phyloP scores from a whole-genome alignment of 2,329 filamentous ascomycete species.

The Colletotrichum graminicola region DNA sequence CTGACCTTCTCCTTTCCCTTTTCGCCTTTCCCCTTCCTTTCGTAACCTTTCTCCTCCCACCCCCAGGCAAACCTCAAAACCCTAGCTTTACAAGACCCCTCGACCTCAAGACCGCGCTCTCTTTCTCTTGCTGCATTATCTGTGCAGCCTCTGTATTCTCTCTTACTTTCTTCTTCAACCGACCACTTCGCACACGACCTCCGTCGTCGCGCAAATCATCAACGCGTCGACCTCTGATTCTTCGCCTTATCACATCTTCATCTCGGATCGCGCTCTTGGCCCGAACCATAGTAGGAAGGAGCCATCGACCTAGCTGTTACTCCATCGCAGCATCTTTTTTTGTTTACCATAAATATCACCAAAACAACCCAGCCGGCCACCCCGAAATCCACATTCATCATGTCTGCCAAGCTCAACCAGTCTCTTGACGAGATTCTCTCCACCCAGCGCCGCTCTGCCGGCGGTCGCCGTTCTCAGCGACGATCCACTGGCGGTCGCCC shows the following conservation, averaged over 20 bases:
- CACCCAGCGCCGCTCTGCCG: conserved; percentile 73
- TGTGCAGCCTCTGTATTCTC: conserved; percentile 30
- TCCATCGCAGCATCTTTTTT: conserved; percentile 15
- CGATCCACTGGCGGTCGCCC: conserved; percentile 66
- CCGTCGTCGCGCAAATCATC: conserved; percentile 23
- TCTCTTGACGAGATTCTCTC: conserved; percentile 98
- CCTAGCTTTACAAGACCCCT: conserved; percentile 4
- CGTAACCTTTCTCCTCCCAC: conserved; percentile 28
- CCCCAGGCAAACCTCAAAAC: conserved; percentile 27
- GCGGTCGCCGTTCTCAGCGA: conserved; percentile 63
- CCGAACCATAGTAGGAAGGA: conserved; percentile 9
- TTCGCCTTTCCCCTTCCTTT: conserved; percentile 29
- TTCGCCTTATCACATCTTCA: conserved; percentile 14
- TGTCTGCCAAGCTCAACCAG: conserved; percentile 97
- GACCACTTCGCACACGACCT: conserved; percentile 20
- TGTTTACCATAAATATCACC: neutral
- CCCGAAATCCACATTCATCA: conserved; percentile 58
- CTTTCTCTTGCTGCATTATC: conserved; percentile 19
- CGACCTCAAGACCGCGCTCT: conserved; percentile 17
- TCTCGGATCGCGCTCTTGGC: conserved; percentile 26
- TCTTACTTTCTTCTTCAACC: conserved; percentile 7
- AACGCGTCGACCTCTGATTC: conserved; percentile 32
- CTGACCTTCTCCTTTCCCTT: conserved; percentile 39
- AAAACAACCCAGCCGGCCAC: conserved; percentile 1
- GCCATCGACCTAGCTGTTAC: conserved; percentile 29